Evolutionary conservation across 2,329 filamentous ascomycete genomes (phyloP).

Genomic region (Nemania sp.): DNA sequence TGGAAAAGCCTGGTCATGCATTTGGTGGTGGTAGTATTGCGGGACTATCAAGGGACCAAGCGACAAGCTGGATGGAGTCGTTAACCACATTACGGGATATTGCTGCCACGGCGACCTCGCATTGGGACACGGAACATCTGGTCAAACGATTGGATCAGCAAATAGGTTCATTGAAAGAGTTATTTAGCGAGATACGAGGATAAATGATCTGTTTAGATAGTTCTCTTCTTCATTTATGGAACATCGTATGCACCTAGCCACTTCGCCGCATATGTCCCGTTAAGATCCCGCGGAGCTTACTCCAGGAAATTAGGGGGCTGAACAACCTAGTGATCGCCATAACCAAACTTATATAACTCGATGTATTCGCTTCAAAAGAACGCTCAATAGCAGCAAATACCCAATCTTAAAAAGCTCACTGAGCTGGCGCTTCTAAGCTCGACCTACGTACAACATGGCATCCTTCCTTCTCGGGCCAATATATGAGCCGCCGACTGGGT

Average conservation of each 20-base stretch:
- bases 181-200: not conserved
- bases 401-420: not conserved
- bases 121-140: conserved; percentile 23
- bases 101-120: conserved; percentile 24
- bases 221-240: not conserved
- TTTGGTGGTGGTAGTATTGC: not conserved
- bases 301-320: not conserved
- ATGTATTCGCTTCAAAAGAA: not conserved
- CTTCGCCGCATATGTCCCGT: conserved; percentile 20
- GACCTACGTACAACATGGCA: conserved; percentile 9
- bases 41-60: conserved; percentile 11
- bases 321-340: not conserved
- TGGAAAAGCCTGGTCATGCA: not conserved
- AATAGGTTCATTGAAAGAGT: conserved; percentile 7
- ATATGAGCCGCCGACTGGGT: conserved; percentile 16
- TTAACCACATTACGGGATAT: conserved; percentile 20
- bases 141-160: conserved; percentile 21
- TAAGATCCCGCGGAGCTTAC: conserved; percentile 15
- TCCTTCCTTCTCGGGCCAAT: conserved; percentile 26
- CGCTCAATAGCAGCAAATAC: not conserved
- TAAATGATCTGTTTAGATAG: not conserved
- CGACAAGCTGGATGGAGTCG: conserved; percentile 26
- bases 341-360: conserved; percentile 12
- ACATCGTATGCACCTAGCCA: conserved; percentile 9
- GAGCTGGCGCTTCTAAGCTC: not conserved